Conservation (phyloP, 306 rosid species). For the Begonia peltatifolia region DNA sequence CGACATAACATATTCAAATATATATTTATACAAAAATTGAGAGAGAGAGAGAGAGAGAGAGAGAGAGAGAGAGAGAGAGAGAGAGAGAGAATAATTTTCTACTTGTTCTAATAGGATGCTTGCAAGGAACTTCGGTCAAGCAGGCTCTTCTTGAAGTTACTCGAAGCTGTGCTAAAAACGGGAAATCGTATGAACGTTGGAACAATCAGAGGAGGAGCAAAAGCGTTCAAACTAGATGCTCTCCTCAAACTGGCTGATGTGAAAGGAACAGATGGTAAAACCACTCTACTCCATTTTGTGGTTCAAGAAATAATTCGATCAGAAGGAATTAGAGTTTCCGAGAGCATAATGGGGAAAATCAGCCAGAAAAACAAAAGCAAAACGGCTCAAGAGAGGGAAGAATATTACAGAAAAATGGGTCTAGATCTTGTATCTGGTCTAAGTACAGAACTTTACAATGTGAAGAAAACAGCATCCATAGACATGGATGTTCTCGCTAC, state of each 20-base stretch:
- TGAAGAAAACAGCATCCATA: slow-evolving; percentile 68
- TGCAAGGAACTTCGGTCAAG: slow-evolving; percentile 94
- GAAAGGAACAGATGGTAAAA: slow-evolving; percentile 87
- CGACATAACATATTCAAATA: too few relatives aligned
- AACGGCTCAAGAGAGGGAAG: slow-evolving; percentile 65
- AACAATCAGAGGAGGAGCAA: slow-evolving; percentile 87
- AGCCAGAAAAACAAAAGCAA: slow-evolving; percentile 39
- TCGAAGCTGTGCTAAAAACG: slow-evolving; percentile 87
- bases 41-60: too few relatives aligned
- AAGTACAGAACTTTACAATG: slow-evolving; percentile 78
- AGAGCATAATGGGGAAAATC: slow-evolving; percentile 90
- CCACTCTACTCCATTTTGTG: slow-evolving; percentile 81
- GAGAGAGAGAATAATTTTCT: background rate
- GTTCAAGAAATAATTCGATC: slow-evolving; percentile 78
- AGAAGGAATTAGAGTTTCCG: slow-evolving; percentile 72
- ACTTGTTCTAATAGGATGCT: slow-evolving; percentile 44
- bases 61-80: too few relatives aligned
- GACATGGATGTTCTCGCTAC: slow-evolving; percentile 74
- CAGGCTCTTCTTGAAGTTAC: slow-evolving; percentile 77
- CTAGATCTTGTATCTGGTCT: slow-evolving; percentile 75
- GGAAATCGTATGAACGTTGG: slow-evolving; percentile 97
- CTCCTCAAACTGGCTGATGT: slow-evolving; percentile 88
- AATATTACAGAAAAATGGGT: slow-evolving; percentile 77
- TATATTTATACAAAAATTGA: background rate
- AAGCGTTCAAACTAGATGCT: slow-evolving; percentile 80